Percentiles rank a stretch among this genome's conserved stretches.
Conservation (phyloP, 139 green algal species). For the Spirogloea muscicola region DNA sequence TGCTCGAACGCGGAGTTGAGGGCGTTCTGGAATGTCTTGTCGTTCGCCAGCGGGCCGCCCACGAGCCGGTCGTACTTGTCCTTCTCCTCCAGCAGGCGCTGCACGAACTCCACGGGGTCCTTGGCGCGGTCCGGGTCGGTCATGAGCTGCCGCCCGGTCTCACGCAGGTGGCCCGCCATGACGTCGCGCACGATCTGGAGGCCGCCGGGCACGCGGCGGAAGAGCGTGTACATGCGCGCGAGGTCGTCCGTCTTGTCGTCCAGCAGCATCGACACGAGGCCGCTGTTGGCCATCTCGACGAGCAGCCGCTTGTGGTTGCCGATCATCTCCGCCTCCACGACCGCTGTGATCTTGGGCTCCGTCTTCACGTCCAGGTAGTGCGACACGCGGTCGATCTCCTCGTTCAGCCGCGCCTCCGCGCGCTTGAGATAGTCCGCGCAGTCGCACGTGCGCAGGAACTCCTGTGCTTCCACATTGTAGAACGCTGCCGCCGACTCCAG, state of each 20-base stretch:
- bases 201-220: constrained; percentile 69
- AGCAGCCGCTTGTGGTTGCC: constrained; percentile 74
- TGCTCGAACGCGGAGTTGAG: constrained; percentile 88
- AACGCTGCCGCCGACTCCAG: constrained; percentile 77
- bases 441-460: constrained; percentile 67
- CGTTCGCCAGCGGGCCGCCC: constrained; percentile 62
- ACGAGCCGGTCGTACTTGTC: constrained; percentile 92
- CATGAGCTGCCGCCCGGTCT: constrained; percentile 66
- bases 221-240: constrained; percentile 83
- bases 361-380: constrained; percentile 81
- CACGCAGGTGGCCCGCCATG: constrained; percentile 53
- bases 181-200: constrained; percentile 63
- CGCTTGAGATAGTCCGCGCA: constrained; percentile 84
- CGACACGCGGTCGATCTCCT: constrained; percentile 82
- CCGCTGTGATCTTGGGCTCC: constrained; percentile 55
- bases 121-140: constrained; percentile 63
- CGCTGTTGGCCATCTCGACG: constrained; percentile 88
- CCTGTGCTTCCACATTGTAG: constrained; percentile 78
- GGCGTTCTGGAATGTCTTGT: constrained; percentile 85
- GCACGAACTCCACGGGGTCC: constrained; percentile 79
- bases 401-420: constrained; percentile 74
- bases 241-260: constrained; percentile 74
- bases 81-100: constrained; percentile 72
- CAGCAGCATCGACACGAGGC: constrained; percentile 75
- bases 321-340: constrained; percentile 86